phyloP scores from a whole-genome alignment of 345 rosid genomes.

The Acer negundo region DNA sequence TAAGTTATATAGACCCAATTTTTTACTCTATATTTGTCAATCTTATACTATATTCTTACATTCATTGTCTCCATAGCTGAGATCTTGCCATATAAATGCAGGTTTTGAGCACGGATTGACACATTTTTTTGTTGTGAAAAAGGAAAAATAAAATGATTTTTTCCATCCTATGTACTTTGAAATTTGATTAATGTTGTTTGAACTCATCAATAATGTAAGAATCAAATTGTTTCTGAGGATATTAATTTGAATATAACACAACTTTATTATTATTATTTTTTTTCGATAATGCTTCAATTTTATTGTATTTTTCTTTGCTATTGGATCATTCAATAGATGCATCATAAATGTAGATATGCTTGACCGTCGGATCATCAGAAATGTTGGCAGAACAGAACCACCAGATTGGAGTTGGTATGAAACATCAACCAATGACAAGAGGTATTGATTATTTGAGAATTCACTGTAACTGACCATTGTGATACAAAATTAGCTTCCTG shows the following conservation, averaged over 20 bases:
- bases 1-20: background rate
- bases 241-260: background rate
- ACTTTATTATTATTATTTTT: background rate
- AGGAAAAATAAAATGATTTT: background rate
- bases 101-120: conserved; percentile 22
- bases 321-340: background rate
- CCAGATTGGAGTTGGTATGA: background rate
- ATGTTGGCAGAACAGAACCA: background rate
- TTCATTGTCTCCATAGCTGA: conserved; percentile 30
- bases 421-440: background rate
- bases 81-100: conserved; percentile 16
- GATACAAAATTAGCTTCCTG: no score
- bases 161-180: background rate
- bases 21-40: background rate
- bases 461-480: background rate
- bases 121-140: background rate
- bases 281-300: background rate
- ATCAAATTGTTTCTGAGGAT: no score
- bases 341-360: background rate
- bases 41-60: background rate
- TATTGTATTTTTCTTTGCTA: background rate
- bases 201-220: background rate
- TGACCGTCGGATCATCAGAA: background rate
- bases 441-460: background rate
- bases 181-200: background rate